Evolutionary conservation across 2,329 filamentous ascomycete species (phyloP).

Genomic region (Emericellopsis atlantica): DNA sequence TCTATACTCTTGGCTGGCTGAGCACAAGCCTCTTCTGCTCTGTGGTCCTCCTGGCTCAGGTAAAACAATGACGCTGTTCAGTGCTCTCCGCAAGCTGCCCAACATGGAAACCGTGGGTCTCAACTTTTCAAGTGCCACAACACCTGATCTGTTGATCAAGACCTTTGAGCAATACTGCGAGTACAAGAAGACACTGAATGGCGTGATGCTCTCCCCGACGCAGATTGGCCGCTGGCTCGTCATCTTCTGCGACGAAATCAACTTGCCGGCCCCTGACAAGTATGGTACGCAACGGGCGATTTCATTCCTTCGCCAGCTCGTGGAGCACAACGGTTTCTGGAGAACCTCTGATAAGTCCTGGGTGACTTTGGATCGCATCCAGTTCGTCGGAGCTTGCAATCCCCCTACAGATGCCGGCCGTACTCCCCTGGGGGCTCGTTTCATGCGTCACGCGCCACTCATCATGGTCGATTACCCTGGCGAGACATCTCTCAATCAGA

Average conservation of each 20-base stretch:
- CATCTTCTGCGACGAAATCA: slow-evolving; percentile 99
- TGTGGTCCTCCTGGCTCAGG: slow-evolving; percentile 96
- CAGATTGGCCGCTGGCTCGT: slow-evolving; percentile 98
- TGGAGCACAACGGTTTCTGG: slow-evolving; percentile 99
- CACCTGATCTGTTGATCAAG: slow-evolving; percentile 94
- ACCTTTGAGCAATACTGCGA: slow-evolving; percentile 99
- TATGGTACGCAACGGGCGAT: slow-evolving; percentile 97
- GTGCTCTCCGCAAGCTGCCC: slow-evolving; percentile 86
- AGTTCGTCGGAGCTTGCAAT: slow-evolving; percentile 98
- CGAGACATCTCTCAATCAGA: slow-evolving; percentile 86
- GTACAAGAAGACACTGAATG: slow-evolving; percentile 96
- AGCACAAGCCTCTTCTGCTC: slow-evolving; percentile 92
- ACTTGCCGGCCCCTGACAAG: slow-evolving; percentile 91
- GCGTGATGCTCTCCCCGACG: slow-evolving; percentile 86
- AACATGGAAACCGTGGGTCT: slow-evolving; percentile 99
- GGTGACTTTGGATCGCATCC: slow-evolving; percentile 94
- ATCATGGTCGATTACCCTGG: slow-evolving; percentile 99
- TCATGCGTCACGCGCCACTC: slow-evolving; percentile 92
- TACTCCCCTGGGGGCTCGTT: slow-evolving; percentile 84
- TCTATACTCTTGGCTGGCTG: slow-evolving; percentile 97
- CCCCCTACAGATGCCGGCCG: slow-evolving; percentile 94
- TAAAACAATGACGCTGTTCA: slow-evolving; percentile 99
- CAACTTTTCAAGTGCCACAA: slow-evolving; percentile 98
- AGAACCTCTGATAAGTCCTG: slow-evolving; percentile 92
- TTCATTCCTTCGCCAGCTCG: slow-evolving; percentile 90